Evolutionary conservation across 306 rosid species (phyloP).

Genomic region (Corylus heterophylla): DNA sequence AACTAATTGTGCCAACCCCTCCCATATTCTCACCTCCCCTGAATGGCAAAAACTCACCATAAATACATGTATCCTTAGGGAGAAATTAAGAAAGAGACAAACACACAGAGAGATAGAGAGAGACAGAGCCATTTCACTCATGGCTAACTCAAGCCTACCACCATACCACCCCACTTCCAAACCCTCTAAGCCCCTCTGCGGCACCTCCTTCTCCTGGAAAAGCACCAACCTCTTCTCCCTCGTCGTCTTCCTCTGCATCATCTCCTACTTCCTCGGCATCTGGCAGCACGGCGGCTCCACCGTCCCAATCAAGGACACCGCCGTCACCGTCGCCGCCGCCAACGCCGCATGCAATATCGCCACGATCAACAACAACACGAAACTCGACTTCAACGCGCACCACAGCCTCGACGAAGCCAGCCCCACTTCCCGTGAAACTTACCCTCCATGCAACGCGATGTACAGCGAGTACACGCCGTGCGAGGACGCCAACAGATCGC

Average conservation of each 20-base stretch:
- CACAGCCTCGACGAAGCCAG: slow-evolving; percentile 28
- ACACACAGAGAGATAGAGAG: neutral
- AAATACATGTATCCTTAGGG: neutral
- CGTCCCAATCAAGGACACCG: neutral
- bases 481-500: slow-evolving; percentile 58
- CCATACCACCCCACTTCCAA: slow-evolving; percentile 55
- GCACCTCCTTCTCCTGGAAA: slow-evolving; percentile 33
- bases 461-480: slow-evolving; percentile 85
- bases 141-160: slow-evolving; percentile 20
- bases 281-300: slow-evolving; percentile 33
- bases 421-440: neutral
- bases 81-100: neutral
- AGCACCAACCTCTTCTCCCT: slow-evolving; percentile 49
- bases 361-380: neutral
- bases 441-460: slow-evolving; percentile 42
- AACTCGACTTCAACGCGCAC: slow-evolving; percentile 52
- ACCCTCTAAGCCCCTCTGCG: slow-evolving; percentile 30
- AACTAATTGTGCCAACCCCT: slow-evolving; percentile 2
- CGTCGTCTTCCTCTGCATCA: slow-evolving; percentile 56
- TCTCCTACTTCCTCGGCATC: slow-evolving; percentile 54
- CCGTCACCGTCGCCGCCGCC: neutral
- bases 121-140: neutral
- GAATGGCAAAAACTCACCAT: neutral
- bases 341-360: neutral
- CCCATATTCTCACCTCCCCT: neutral